Conservation (phyloP, 208 protist genomes). For the Porcisia deanei region DNA sequence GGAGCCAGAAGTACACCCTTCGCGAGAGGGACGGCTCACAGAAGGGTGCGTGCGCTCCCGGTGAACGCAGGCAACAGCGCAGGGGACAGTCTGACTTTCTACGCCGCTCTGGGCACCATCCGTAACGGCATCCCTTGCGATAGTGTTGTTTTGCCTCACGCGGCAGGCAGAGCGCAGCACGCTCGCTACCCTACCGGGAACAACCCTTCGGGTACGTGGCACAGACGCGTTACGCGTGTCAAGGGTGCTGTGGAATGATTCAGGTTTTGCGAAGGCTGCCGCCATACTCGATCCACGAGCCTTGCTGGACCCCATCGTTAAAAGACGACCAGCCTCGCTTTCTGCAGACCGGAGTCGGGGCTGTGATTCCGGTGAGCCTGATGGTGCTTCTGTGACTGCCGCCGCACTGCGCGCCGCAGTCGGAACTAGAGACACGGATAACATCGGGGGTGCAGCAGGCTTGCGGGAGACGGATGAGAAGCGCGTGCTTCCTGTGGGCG, state of each 20-base stretch:
- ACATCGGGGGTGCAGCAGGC: not conserved
- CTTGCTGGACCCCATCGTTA: not conserved
- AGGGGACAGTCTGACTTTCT: not conserved
- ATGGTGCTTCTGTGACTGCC: not conserved
- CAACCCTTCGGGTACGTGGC: not conserved
- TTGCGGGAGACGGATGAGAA: no score
- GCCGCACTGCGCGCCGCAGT: not conserved
- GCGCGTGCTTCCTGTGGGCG: not conserved
- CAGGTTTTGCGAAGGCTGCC: not conserved
- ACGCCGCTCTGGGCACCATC: not conserved
- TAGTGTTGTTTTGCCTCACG: not conserved
- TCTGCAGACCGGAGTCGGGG: not conserved
- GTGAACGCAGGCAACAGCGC: slow-evolving; percentile 1
- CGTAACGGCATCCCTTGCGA: not conserved
- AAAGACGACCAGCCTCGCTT: not conserved
- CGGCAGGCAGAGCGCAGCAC: not conserved
- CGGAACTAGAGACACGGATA: not conserved
- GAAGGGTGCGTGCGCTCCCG: not conserved
- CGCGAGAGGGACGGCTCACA: not conserved
- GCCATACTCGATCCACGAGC: not conserved
- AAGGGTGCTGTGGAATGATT: not conserved
- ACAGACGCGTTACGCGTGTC: not conserved
- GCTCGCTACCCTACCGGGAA: not conserved
- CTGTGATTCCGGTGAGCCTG: not conserved
- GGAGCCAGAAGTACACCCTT: not conserved